These are phyloP conservation scores for Kluyveromyces marxianus DNA, from an alignment of 1,139 yeast species.

Conservation along the genomic window DNA sequence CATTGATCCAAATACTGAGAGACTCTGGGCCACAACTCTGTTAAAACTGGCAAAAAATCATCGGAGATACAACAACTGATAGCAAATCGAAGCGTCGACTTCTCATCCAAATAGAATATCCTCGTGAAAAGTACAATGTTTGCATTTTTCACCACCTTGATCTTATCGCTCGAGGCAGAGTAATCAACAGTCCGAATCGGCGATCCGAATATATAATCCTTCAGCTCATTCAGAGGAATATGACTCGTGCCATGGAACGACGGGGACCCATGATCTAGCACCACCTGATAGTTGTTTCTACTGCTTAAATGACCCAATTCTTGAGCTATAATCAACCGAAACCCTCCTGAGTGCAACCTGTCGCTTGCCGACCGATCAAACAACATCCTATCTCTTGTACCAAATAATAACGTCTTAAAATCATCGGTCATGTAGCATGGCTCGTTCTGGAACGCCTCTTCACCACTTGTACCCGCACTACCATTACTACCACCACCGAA, in stretches of 20 bases:
- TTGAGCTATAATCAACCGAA: conserved; percentile 30
- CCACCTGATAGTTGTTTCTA: conserved; percentile 29
- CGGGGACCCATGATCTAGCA: conserved; percentile 23
- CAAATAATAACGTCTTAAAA: conserved; percentile 22
- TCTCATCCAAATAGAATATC: conserved; percentile 15
- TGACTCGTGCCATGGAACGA: conserved; percentile 8
- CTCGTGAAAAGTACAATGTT: conserved; percentile 25
- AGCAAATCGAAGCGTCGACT: conserved; percentile 16
- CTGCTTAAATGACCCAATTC: conserved; percentile 32
- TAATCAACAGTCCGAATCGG: conserved; percentile 24
- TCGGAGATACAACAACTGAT: conserved; percentile 28
- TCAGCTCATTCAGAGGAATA: conserved; percentile 25
- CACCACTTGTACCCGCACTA: not conserved
- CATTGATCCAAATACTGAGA: conserved; percentile 23
- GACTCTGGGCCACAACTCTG: conserved; percentile 25
- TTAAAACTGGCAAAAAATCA: conserved; percentile 19
- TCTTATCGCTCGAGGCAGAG: conserved; percentile 19
- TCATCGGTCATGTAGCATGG: conserved; percentile 26
- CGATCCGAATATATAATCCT: conserved; percentile 31
- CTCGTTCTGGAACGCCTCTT: conserved; percentile 5
- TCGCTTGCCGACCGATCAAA: conserved; percentile 2
- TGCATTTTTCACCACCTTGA: conserved; percentile 27
- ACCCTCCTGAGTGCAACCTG: conserved; percentile 13
- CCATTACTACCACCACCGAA: not conserved
- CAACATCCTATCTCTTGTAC: conserved; percentile 15